A percentile compares a stretch with the other conserved stretches of the same genome.
These are phyloP conservation scores for Colletotrichum karsti DNA, from an alignment of 2,329 filamentous ascomycete genomes.

Conservation along the genomic window DNA sequence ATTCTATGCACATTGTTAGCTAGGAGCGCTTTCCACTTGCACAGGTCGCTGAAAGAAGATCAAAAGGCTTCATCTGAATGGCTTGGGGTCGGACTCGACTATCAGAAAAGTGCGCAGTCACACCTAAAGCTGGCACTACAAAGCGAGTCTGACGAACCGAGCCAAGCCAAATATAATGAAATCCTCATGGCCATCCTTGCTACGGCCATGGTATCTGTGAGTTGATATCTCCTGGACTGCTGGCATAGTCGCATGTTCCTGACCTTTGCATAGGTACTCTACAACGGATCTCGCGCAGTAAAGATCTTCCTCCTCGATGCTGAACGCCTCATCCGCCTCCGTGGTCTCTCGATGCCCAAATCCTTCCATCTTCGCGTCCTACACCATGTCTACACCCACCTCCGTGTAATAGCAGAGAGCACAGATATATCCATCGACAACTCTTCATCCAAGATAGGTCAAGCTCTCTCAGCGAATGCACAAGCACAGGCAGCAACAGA, in stretches of 20 bases:
- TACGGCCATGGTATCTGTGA: slow-evolving; percentile 32
- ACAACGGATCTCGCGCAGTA: slow-evolving; percentile 19
- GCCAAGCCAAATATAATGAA: slow-evolving; percentile 51
- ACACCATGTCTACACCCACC: slow-evolving; percentile 56
- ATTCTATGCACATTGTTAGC: slow-evolving; percentile 49
- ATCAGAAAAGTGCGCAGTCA: slow-evolving; percentile 40
- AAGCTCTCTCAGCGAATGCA: background rate
- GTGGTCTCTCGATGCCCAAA: slow-evolving; percentile 46
- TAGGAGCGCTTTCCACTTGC: slow-evolving; percentile 51
- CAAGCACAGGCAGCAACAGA: slow-evolving; percentile 10
- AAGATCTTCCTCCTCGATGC: slow-evolving; percentile 45
- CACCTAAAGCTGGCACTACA: slow-evolving; percentile 43
- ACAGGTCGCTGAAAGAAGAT: slow-evolving; percentile 30
- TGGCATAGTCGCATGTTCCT: background rate
- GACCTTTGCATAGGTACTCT: background rate
- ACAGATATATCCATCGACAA: slow-evolving; percentile 24
- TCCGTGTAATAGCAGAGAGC: slow-evolving; percentile 55
- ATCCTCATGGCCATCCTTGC: slow-evolving; percentile 53
- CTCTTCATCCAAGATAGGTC: background rate
- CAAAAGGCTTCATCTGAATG: slow-evolving; percentile 33
- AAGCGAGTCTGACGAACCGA: slow-evolving; percentile 39
- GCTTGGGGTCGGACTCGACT: slow-evolving; percentile 36
- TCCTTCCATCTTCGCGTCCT: slow-evolving; percentile 51
- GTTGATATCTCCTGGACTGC: background rate
- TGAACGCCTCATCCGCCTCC: slow-evolving; percentile 50